Conservation (phyloP, 352 stramenopile genomes). For the Globisporangium recalcitrans region DNA sequence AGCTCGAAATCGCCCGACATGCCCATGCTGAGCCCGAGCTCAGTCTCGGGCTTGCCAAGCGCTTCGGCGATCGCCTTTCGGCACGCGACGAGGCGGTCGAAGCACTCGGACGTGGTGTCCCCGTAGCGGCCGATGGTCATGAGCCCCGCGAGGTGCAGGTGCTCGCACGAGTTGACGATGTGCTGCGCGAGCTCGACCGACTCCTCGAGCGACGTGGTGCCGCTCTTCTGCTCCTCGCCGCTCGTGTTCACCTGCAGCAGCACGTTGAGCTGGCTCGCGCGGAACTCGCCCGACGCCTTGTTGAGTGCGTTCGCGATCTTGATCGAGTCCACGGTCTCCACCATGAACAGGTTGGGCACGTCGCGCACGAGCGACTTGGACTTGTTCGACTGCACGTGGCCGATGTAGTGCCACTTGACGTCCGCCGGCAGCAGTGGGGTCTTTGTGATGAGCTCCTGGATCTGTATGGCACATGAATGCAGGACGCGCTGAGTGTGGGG, state of each 20-base stretch:
- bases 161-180: slow-evolving; percentile 87
- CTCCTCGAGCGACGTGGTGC: slow-evolving; percentile 81
- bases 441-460: slow-evolving; percentile 97
- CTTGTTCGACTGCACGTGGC: slow-evolving; percentile 98
- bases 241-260: slow-evolving; percentile 99
- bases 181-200: slow-evolving; percentile 76
- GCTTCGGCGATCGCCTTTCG: slow-evolving; percentile 64
- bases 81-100: slow-evolving; percentile 83
- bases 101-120: slow-evolving; percentile 89
- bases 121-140: slow-evolving; percentile 98
- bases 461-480: slow-evolving; percentile 25
- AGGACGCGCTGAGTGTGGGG: neutral
- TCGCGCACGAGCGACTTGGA: slow-evolving; percentile 88
- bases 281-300: slow-evolving; percentile 67
- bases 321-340: slow-evolving; percentile 95
- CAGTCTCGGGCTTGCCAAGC: slow-evolving; percentile 49
- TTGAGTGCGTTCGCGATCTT: slow-evolving; percentile 97
- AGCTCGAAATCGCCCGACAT: slow-evolving; percentile 99
- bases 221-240: slow-evolving; percentile 97
- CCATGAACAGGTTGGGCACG: slow-evolving; percentile 90
- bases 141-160: slow-evolving; percentile 92
- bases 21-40: slow-evolving; percentile 97
- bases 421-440: slow-evolving; percentile 78
- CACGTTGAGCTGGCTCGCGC: slow-evolving; percentile 82
- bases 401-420: slow-evolving; percentile 98